These are phyloP conservation scores for Sordariomycetes sp. DNA, from an alignment of 2,329 filamentous ascomycete species.

Conservation along the genomic window DNA sequence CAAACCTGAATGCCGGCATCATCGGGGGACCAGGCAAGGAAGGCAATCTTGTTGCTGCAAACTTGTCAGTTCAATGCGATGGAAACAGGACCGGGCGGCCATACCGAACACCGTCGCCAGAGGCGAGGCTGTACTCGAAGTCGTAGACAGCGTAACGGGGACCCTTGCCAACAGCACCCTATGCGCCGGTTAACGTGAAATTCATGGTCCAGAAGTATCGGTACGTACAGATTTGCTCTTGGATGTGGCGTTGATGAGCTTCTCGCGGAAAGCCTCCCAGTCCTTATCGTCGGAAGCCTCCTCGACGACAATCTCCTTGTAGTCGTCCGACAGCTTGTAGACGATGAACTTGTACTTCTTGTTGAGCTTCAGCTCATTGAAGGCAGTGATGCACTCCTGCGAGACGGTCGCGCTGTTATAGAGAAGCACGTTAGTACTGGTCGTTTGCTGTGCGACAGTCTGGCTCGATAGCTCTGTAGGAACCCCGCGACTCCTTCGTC, in stretches of 20 bases:
- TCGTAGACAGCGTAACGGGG: conserved; percentile 81
- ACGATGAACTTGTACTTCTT: conserved; percentile 82
- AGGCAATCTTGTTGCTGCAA: conserved; percentile 65
- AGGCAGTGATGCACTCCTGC: conserved; percentile 60
- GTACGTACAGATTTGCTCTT: conserved; percentile 57
- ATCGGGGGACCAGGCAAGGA: conserved; percentile 75
- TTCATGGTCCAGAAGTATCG: background rate
- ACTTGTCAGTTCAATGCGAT: conserved; percentile 10
- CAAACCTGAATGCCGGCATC: conserved; percentile 69
- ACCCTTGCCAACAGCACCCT: conserved; percentile 55
- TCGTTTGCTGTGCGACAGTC: background rate
- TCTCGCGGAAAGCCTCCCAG: conserved; percentile 67
- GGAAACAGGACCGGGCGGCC: conserved; percentile 7
- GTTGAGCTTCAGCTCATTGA: conserved; percentile 76
- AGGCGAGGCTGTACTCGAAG: conserved; percentile 65
- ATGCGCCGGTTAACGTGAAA: conserved; percentile 4
- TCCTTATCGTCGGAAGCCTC: conserved; percentile 57
- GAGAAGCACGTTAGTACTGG: conserved; percentile 14
- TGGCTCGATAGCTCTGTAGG: no score
- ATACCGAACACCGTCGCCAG: conserved; percentile 65
- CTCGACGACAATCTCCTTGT: conserved; percentile 75
- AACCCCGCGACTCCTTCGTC: conserved; percentile 2
- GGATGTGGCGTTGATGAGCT: conserved; percentile 63
- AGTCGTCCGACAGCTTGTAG: conserved; percentile 79
- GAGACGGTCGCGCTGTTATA: conserved; percentile 57